Evolutionary conservation across 371 early-diverging fungal species (phyloP).

Genomic region (Rhizopus stolonifer): DNA sequence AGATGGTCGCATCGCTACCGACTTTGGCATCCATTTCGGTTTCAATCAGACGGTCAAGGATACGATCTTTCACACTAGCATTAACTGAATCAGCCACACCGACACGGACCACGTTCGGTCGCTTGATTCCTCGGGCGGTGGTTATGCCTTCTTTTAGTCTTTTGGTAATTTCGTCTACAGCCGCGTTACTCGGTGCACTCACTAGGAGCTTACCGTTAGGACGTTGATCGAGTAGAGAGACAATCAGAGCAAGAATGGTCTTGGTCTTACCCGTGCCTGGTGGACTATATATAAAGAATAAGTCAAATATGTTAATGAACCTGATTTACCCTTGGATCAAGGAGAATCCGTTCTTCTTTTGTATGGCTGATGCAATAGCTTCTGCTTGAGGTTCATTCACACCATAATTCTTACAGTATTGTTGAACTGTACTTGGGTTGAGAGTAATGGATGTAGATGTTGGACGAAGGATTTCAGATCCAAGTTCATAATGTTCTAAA

Average conservation of each 20-base stretch:
- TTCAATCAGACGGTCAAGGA: conserved; percentile 65
- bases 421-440: conserved; percentile 31
- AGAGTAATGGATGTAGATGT: conserved; percentile 23
- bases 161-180: conserved; percentile 94
- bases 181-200: conserved; percentile 98
- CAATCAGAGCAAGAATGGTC: conserved; percentile 84
- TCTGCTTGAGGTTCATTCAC: conserved; percentile 91
- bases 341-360: conserved; percentile 74
- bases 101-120: conserved; percentile 81
- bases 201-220: conserved; percentile 68
- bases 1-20: conserved; percentile 21
- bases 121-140: conserved; percentile 51
- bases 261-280: conserved; percentile 94
- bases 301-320: background rate
- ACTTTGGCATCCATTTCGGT: conserved; percentile 41
- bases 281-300: conserved; percentile 49
- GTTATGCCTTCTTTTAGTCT: conserved; percentile 73
- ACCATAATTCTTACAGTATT: conserved; percentile 60
- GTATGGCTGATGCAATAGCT: conserved; percentile 75
- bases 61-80: conserved; percentile 68
- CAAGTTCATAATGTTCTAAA: conserved; percentile 65
- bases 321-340: conserved; percentile 90
- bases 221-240: conserved; percentile 63
- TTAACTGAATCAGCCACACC: conserved; percentile 79
- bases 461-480: conserved; percentile 50